Evolutionary conservation across 768 basidiomycete genomes (phyloP), one percentile per base, ranked within the genome.

Genomic region (Plicaturopsis crispa): DNA sequence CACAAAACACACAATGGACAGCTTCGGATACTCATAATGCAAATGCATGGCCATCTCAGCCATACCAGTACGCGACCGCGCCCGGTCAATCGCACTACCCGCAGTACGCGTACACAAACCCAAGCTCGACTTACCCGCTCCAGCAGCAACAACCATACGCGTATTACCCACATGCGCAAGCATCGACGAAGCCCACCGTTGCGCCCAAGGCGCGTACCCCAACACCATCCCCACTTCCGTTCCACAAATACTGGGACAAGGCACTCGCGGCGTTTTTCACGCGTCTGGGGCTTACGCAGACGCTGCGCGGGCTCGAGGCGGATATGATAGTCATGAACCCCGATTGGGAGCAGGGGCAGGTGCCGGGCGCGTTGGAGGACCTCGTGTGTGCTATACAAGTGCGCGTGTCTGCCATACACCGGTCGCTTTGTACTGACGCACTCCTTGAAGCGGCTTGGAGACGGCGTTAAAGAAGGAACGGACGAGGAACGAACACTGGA

Each of bases 321-420:
- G 84, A 88, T 49, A 70, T 86, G 61, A 51, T 86, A 4, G 69
- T 84, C n/a, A 55, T 86, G 60, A 86, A 76, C 43, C 52, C 67
- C 0, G 72, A 74, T 1, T 83, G 77, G 71, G 84, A 86, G 55
- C 63, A 63, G 24, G 61, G 65, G 41, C 65, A 59, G n/a, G 62
- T 84, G 5, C 73, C 76, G 7, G 59, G 51, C 1, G 82, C 82
- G 3, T 55, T 87, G 22, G 57, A 60, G 3, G 67, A 70, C 19
- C 55, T 86, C 19, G 56, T 69, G 24, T 60, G 65, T 26, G 66
- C 68, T 41, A 60, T 84, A 23, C 59, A 67, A 48, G 80, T 80
- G 48, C 39, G 10, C 24, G 23, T 34, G 35, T 39, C 36, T 26
- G 31, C 14, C 24, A 1, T 24, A 11, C 38, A 33, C 36, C 4